These are phyloP conservation scores for Globisporangium cystogenes DNA, from an alignment of 352 stramenopile species.

Conservation along the genomic window DNA sequence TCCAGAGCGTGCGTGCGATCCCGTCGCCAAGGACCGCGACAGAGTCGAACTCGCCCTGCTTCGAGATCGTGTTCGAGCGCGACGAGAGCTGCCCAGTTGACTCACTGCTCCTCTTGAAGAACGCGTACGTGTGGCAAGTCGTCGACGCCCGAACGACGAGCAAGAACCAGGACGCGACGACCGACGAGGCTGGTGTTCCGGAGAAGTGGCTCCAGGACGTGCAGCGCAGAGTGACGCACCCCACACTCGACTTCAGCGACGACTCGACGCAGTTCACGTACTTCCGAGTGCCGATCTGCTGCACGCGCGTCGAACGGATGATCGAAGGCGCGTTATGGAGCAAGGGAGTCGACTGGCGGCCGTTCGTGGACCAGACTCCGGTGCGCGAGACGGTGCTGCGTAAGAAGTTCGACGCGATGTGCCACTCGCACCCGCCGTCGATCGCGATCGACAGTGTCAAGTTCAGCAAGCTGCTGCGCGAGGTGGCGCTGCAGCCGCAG, in stretches of 20 bases:
- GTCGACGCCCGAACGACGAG: conserved; percentile 1
- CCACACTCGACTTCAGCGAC: conserved; percentile 30
- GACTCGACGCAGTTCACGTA: conserved; percentile 9
- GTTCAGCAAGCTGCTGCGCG: conserved; percentile 70
- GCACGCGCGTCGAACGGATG: conserved; percentile 18
- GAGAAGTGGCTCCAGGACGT: conserved; percentile 52
- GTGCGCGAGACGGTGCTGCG: conserved; percentile 29
- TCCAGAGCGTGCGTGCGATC: conserved; percentile 4
- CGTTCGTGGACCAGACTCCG: conserved; percentile 21
- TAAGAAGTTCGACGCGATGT: conserved; percentile 36
- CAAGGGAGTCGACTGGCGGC: conserved; percentile 40
- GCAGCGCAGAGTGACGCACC: conserved; percentile 43
- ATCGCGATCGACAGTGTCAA: conserved; percentile 63
- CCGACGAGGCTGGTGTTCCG: conserved; percentile 2
- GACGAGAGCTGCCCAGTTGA: conserved; percentile 31
- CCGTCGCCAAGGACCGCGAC: background rate
- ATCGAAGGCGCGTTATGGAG: conserved; percentile 61
- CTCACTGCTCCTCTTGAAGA: conserved; percentile 18
- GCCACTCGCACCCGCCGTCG: conserved; percentile 40
- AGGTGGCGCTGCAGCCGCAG: conserved; percentile 43
- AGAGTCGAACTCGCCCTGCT: background rate
- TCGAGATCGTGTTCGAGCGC: conserved; percentile 28
- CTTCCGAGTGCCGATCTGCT: conserved; percentile 38
- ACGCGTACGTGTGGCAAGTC: conserved; percentile 41
- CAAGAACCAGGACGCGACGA: background rate